Conservation (phyloP, 179 eudicot genomes). For the Spinacia oleracea region DNA sequence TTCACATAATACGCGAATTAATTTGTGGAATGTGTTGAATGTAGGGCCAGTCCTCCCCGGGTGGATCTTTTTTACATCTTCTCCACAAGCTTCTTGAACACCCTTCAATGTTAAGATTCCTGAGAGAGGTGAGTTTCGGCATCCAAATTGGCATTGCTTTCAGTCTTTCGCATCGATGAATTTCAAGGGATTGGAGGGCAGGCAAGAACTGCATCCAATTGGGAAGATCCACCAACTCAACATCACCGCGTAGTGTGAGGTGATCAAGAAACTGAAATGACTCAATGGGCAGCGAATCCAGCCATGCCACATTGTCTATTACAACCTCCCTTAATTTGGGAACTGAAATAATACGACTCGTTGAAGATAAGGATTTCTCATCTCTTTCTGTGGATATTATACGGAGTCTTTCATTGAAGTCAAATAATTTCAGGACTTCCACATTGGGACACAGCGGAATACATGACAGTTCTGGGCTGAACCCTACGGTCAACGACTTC, state of each 20-base stretch:
- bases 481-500: too few relatives aligned
- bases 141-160: not conserved
- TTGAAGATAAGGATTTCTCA: too few relatives aligned
- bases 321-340: not conserved
- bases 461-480: too few relatives aligned
- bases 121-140: conserved; percentile 17
- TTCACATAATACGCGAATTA: too few relatives aligned
- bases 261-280: not conserved
- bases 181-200: too few relatives aligned
- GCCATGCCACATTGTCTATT: not conserved
- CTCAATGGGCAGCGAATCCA: conserved; percentile 3
- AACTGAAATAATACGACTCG: too few relatives aligned
- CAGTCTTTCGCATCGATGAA: not conserved
- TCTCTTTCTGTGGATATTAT: too few relatives aligned
- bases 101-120: not conserved
- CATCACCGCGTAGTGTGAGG: not conserved
- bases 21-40: conserved; percentile 25
- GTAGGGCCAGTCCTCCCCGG: conserved; percentile 26
- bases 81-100: conserved; percentile 4
- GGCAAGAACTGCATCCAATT: too few relatives aligned
- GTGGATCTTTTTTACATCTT: conserved; percentile 15
- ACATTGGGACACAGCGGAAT: too few relatives aligned
- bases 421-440: too few relatives aligned
- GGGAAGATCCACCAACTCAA: not conserved
- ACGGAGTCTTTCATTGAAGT: too few relatives aligned